A percentile compares a stretch with the other conserved stretches of the same genome.
These are phyloP conservation scores for Beauveria caledonica DNA, from an alignment of 2,329 filamentous ascomycete genomes.

Conservation along the genomic window DNA sequence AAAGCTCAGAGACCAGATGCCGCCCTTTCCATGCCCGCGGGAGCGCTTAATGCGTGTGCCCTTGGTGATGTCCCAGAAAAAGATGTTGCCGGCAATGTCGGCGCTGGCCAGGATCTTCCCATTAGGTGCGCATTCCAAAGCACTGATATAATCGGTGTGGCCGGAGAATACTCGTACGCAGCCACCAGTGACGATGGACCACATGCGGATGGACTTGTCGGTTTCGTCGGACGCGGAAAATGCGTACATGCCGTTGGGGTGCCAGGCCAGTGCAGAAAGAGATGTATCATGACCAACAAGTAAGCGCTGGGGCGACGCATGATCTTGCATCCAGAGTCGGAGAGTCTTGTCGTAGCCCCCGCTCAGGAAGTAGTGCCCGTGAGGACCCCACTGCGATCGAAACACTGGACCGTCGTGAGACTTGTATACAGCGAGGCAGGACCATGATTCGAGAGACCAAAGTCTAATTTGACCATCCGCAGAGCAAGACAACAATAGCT, in stretches of 20 bases:
- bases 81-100: conserved; percentile 80
- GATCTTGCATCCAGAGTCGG: conserved; percentile 85
- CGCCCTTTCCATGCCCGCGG: conserved; percentile 85
- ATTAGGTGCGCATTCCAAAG: conserved; percentile 76
- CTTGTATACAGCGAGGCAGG: conserved; percentile 89
- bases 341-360: conserved; percentile 85
- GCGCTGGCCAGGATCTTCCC: conserved; percentile 88
- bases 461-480: conserved; percentile 82
- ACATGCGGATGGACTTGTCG: conserved; percentile 93
- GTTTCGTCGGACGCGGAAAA: conserved; percentile 83
- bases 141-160: conserved; percentile 79
- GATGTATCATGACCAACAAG: conserved; percentile 89
- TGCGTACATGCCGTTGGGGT: conserved; percentile 86
- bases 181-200: conserved; percentile 80
- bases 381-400: conserved; percentile 82
- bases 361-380: conserved; percentile 89
- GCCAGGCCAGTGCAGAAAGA: conserved; percentile 87
- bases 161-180: conserved; percentile 89
- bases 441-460: conserved; percentile 88
- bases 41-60: conserved; percentile 85
- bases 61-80: conserved; percentile 89
- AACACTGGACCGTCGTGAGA: conserved; percentile 86
- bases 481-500: conserved; percentile 78
- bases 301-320: conserved; percentile 79
- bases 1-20: conserved; percentile 89